phyloP scores from a whole-genome alignment of 371 early-diverging fungal genomes.

The Batrachochytrium dendrobatidis region DNA sequence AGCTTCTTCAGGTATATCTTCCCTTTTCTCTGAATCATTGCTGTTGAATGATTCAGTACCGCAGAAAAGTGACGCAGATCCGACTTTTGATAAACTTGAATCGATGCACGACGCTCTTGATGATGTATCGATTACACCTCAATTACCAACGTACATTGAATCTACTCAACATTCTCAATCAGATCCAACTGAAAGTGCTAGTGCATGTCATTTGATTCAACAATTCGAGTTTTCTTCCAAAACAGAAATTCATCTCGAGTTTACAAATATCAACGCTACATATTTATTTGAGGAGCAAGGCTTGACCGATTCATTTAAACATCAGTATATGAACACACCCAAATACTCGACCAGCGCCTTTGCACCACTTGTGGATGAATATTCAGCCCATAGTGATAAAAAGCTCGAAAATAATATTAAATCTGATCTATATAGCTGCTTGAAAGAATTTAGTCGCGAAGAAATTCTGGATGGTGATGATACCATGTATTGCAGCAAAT shows the following conservation, averaged over 20 bases:
- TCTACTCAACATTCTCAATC: too few relatives aligned
- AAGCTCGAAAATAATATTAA: not conserved
- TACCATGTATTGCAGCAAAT: constrained; percentile 76
- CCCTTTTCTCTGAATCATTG: too few relatives aligned
- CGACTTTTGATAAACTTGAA: too few relatives aligned
- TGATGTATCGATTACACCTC: too few relatives aligned
- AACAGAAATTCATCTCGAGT: not conserved
- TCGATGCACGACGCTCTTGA: too few relatives aligned
- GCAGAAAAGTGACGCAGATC: too few relatives aligned
- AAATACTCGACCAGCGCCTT: not conserved
- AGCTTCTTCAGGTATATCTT: too few relatives aligned
- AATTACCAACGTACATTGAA: too few relatives aligned
- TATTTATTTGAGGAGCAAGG: not conserved
- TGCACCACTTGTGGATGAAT: not conserved
- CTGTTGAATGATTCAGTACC: too few relatives aligned
- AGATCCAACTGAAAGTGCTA: too few relatives aligned
- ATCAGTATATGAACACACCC: not conserved
- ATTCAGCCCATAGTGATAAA: not conserved
- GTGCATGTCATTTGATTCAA: too few relatives aligned
- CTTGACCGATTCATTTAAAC: not conserved
- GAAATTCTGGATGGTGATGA: constrained; percentile 78
- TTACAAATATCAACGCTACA: not conserved
- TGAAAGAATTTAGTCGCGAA: constrained; percentile 70
- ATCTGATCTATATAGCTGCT: constrained; percentile 58
- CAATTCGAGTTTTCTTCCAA: not conserved